Evolutionary conservation across 331 rosid genomes (phyloP).

Genomic region (Quercus lobata): DNA sequence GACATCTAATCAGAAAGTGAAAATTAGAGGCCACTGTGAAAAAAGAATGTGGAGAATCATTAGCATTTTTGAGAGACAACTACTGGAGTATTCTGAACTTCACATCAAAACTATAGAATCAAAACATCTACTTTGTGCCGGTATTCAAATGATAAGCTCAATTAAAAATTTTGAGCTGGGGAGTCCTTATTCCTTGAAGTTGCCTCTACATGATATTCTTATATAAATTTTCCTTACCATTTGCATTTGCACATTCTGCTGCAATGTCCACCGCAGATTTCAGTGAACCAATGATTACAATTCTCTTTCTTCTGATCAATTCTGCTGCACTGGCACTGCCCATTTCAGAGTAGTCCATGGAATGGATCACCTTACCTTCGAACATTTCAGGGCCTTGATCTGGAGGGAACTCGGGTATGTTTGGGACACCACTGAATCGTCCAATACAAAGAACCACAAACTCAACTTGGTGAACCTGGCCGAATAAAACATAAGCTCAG

Average conservation of each 20-base stretch:
- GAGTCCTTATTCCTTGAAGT: background rate
- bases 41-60: background rate
- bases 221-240: slow-evolving; percentile 9
- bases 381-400: slow-evolving; percentile 38
- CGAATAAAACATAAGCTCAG: background rate
- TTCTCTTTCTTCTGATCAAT: slow-evolving; percentile 34
- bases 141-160: background rate
- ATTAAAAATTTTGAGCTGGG: background rate
- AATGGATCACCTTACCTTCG: slow-evolving; percentile 35
- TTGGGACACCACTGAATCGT: slow-evolving; percentile 34
- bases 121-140: background rate
- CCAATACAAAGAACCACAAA: slow-evolving; percentile 44
- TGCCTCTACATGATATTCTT: background rate
- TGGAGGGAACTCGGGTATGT: slow-evolving; percentile 29
- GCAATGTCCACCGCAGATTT: slow-evolving; percentile 53
- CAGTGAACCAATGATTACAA: slow-evolving; percentile 31
- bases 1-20: background rate
- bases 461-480: slow-evolving; percentile 29
- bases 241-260: slow-evolving; percentile 39
- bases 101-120: background rate
- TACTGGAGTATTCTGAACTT: background rate
- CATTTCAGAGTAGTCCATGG: slow-evolving; percentile 42
- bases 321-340: slow-evolving; percentile 30
- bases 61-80: background rate
- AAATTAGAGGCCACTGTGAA: background rate